phyloP scores from a whole-genome alignment of 345 rosid species.

The Sonneratia caseolaris region DNA sequence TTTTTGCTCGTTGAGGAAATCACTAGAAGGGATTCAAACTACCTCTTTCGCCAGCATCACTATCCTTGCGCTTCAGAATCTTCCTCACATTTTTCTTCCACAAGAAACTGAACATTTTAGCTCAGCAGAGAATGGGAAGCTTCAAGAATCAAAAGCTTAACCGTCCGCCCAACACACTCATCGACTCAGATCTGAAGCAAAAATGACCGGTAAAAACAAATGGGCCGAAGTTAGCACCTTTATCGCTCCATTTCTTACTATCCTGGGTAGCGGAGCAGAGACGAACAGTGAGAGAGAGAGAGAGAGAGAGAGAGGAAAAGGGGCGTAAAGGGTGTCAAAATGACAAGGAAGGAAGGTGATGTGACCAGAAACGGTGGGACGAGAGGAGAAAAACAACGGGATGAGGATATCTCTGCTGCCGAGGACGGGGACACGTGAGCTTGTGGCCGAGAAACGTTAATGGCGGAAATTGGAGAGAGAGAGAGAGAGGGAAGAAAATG shows the following conservation, averaged over 20 bases:
- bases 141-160: constrained; percentile 1
- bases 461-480: constrained; percentile 7
- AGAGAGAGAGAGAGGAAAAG: background rate
- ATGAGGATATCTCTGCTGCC: background rate
- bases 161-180: background rate
- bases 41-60: constrained; percentile 86
- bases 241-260: background rate
- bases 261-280: background rate
- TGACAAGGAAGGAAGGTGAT: background rate
- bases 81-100: constrained; percentile 55
- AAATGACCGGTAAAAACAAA: background rate
- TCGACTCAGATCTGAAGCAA: background rate
- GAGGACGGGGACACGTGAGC: constrained; percentile 18
- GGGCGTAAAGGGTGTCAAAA: background rate
- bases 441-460: constrained; percentile 3
- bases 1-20: background rate
- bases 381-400: background rate
- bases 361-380: background rate
- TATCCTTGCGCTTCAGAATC: constrained; percentile 82
- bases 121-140: background rate
- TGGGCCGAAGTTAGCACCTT: background rate
- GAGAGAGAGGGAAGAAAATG: constrained; percentile 4
- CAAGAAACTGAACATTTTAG: constrained; percentile 38
- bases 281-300: background rate
- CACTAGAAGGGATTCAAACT: background rate